phyloP scores from a whole-genome alignment of 1,139 yeast genomes.

The Candida tropicalis region DNA sequence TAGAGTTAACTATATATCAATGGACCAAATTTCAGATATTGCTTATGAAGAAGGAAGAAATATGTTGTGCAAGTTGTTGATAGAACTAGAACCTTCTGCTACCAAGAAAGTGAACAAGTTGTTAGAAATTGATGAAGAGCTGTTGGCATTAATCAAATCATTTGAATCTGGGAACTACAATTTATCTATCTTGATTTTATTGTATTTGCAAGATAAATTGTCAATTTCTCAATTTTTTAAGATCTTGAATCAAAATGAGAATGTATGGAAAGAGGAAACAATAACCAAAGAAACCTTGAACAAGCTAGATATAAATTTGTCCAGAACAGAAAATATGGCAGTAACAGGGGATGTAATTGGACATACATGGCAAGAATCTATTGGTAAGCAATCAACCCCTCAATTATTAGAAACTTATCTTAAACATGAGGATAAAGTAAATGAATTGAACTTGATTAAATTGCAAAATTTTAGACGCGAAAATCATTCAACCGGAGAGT shows the following conservation, averaged over 20 bases:
- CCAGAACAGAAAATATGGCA: slow-evolving; percentile 21
- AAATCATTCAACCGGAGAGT: slow-evolving; percentile 13
- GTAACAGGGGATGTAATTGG: slow-evolving; percentile 46
- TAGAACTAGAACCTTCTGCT: slow-evolving; percentile 70
- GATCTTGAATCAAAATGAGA: slow-evolving; percentile 44
- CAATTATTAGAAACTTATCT: slow-evolving; percentile 32
- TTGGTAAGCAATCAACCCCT: slow-evolving; percentile 27
- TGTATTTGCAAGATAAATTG: slow-evolving; percentile 48
- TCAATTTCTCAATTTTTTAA: slow-evolving; percentile 43
- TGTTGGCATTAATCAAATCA: slow-evolving; percentile 69
- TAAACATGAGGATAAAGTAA: slow-evolving; percentile 36
- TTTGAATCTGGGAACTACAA: slow-evolving; percentile 69
- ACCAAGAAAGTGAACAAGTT: slow-evolving; percentile 64
- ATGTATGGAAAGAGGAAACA: slow-evolving; percentile 13
- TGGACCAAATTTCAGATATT: slow-evolving; percentile 62
- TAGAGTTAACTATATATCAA: slow-evolving; percentile 46
- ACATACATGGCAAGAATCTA: slow-evolving; percentile 40
- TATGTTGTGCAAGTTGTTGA: slow-evolving; percentile 62
- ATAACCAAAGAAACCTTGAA: slow-evolving; percentile 9
- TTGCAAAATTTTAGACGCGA: slow-evolving; percentile 21
- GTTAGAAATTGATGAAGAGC: slow-evolving; percentile 72
- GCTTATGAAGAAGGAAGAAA: slow-evolving; percentile 87
- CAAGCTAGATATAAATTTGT: slow-evolving; percentile 14
- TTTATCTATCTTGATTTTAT: slow-evolving; percentile 60
- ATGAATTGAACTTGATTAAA: slow-evolving; percentile 25